Conservation (phyloP, 768 basidiomycete species). For the Russula compacta region DNA sequence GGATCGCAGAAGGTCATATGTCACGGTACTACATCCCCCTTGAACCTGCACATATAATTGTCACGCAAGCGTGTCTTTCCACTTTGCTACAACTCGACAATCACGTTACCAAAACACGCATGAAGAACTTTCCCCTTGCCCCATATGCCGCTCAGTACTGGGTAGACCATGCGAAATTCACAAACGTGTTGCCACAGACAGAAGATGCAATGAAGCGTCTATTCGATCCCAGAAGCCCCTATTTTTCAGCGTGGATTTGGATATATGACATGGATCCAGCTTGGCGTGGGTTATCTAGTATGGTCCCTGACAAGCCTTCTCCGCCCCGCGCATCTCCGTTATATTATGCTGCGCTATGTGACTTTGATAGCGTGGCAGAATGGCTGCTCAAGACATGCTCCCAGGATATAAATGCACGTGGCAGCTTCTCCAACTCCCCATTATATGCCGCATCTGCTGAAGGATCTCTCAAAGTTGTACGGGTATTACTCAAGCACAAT, state of each 20-base stretch:
- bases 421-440: fast-evolving
- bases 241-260: background rate
- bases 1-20: too few species aligned
- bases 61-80: too few species aligned
- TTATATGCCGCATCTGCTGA: background rate
- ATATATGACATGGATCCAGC: background rate
- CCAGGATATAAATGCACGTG: background rate
- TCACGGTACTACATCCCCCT: too few species aligned
- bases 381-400: background rate
- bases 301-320: too few species aligned
- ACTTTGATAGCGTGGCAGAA: background rate
- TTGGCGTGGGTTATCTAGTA: too few species aligned
- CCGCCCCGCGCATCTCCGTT: background rate
- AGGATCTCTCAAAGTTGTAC: background rate
- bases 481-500: background rate
- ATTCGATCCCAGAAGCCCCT: background rate
- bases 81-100: background rate
- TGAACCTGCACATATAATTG: too few species aligned
- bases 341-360: background rate
- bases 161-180: background rate
- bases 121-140: background rate
- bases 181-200: background rate
- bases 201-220: background rate
- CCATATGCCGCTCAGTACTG: background rate
- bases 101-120: background rate